Base-by-base conservation (phyloP, 2,329 filamentous ascomycete genomes). In the Colletotrichum sp. region DNA sequence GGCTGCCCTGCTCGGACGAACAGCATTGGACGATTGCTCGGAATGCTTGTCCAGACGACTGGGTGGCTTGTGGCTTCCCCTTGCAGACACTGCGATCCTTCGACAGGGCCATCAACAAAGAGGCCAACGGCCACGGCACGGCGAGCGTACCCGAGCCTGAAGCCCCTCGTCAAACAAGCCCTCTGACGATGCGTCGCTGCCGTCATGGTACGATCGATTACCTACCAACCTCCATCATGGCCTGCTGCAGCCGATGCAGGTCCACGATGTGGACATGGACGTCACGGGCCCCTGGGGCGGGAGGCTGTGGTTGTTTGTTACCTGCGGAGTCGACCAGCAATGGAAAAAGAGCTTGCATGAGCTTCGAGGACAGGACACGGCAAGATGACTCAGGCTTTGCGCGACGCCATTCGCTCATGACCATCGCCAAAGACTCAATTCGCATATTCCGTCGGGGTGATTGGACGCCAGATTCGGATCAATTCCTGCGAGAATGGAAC, bases 31-130 rank as follows among this genome's bases (percentile, higher is more conserved):
- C 44, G 44, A 7, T 52, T 52, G n/a, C 44, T 52, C 44, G n/a
- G n/a, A 52, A 13, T 52, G 44, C 44, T 52, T 52, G 44, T 52
- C 44, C 49, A 52, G 36, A 49, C 63, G 44, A 59, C 32, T n/a
- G 55, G 32, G 39, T 65, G 70, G 24, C 71, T 60, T 44, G 28
- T 73, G 73, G 73, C 70, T 64, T 62, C 65, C 70, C 73, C 70
- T 69, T 69, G 74, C 74, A 76, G 57, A 44, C 44, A 32, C 44
- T 59, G 57, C 57, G 5, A 73, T 76, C 73, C 73, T 65, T 76
- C 59, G 21, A 39, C 15, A 21, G 44, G 39, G 59, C 39, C 55
- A 9, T 44, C 39, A 28, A 18, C 39, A 13, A 57, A 62, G 28
- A 52, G 32, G 13, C 28, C 34, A 21, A 21, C 52, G 55, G 55